Evolutionary conservation across 176 grass and related monocot genomes (phyloP), one percentile per base, ranked within the genome.

Genomic region (Musa schizocarpa): DNA sequence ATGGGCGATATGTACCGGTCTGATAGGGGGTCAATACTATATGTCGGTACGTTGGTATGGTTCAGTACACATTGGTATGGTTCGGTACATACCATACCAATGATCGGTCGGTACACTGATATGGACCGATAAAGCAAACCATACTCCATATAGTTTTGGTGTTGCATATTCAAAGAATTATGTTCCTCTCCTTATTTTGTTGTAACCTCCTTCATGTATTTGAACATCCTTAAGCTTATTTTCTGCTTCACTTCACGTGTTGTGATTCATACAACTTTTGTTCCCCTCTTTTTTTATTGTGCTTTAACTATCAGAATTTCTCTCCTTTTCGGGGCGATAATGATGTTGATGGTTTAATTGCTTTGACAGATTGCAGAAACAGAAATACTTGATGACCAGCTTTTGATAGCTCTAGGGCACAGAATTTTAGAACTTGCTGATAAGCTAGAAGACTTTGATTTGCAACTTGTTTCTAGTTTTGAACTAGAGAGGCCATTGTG

Each of bases 391-490:
- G 91, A 95, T 76, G 88, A 95, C 74, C 91, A 87, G 62, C 88
- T 99, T 82, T 82, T 99, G 79, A 79, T 99, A 84, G 96, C 88
- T 78, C 74, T 99, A 83, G 96, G 91, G 17, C 96, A 99, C 71
- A 88, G 96, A 78, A 99, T 99, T 85, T 76, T 99, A 64, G 96
- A 99, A 75, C 86, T 99, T 27, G 88, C 85, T 76, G 96, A 99
- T 13, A 86, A 95, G 67, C 68, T 99, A 55, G 96, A 99, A 58
- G 88, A 95, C 63, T 99, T 99, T 16, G 96, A 99, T 81, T 76
- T 99, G 77, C 89, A 86, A 66, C 52, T 99, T 65, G 91, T 99
- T 80, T 89, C 96, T 50, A 89, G 80, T 80, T 86, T 82, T 54
- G 96, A 99, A 57, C 82, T 99, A 25, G 81, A 89, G 86, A 95